These are phyloP conservation scores for Prunus salicina DNA, from an alignment of 306 rosid genomes.

Conservation along the genomic window DNA sequence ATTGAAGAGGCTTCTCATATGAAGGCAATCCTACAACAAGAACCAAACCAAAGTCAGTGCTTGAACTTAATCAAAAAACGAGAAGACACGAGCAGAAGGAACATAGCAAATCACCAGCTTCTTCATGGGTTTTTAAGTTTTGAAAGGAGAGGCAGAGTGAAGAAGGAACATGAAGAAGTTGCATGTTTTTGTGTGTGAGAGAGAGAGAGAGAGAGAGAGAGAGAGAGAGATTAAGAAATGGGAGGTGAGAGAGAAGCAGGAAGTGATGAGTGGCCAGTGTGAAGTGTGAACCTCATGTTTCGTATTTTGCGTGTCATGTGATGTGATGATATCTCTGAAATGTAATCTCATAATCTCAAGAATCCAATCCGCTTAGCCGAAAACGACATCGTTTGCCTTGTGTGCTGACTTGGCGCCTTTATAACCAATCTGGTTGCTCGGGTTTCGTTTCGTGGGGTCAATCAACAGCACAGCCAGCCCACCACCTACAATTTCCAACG, in stretches of 20 bases:
- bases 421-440: neutral
- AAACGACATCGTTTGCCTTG: slow-evolving; percentile 5
- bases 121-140: slow-evolving; percentile 38
- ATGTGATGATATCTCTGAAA: slow-evolving; percentile 1
- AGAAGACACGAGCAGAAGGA: neutral
- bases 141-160: slow-evolving; percentile 51
- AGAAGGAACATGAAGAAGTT: slow-evolving; percentile 53
- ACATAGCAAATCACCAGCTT: slow-evolving; percentile 34
- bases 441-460: neutral
- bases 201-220: too few relatives aligned
- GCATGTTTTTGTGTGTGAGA: slow-evolving; percentile 36
- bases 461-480: neutral
- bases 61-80: neutral
- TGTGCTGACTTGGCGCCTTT: slow-evolving; percentile 4
- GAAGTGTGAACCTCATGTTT: slow-evolving; percentile 43
- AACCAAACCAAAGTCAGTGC: neutral
- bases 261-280: slow-evolving; percentile 24
- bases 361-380: slow-evolving; percentile 21
- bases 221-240: slow-evolving; percentile 20
- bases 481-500: too few relatives aligned
- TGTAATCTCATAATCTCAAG: slow-evolving; percentile 3
- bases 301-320: neutral
- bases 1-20: slow-evolving; percentile 37
- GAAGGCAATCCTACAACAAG: slow-evolving; percentile 40
- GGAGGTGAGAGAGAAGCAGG: slow-evolving; percentile 8